Percentiles rank a stretch among this genome's conserved stretches.
Evolutionary conservation across 352 stramenopile species (phyloP).

Genomic region (Phytophthora colocasiae): DNA sequence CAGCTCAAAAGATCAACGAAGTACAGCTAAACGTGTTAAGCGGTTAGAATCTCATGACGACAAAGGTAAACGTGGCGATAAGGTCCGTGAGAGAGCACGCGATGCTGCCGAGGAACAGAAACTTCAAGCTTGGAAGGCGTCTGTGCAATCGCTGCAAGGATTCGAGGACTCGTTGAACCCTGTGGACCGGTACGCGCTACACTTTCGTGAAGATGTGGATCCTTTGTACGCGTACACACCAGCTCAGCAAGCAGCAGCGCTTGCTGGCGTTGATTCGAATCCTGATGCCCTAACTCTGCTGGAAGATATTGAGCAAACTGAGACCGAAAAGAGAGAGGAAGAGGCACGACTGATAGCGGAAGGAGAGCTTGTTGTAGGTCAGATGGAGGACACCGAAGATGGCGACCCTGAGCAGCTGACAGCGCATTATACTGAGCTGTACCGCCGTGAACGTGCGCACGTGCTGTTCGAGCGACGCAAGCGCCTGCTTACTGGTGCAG

Average conservation of each 20-base stretch:
- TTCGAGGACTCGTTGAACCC: conserved; percentile 94
- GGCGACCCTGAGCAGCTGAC: conserved; percentile 23
- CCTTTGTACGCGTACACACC: conserved; percentile 73
- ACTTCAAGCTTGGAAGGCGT: conserved; percentile 88
- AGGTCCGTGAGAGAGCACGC: conserved; percentile 83
- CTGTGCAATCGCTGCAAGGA: conserved; percentile 73
- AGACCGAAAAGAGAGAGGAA: conserved; percentile 69
- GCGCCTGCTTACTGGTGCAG: conserved; percentile 61
- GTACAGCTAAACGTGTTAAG: conserved; percentile 46
- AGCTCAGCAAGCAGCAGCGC: conserved; percentile 39
- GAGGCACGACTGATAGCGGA: conserved; percentile 67
- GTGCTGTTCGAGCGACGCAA: conserved; percentile 63
- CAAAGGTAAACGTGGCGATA: conserved; percentile 41
- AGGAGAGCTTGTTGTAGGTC: conserved; percentile 71
- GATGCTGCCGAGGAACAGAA: conserved; percentile 95
- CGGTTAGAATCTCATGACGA: conserved; percentile 18
- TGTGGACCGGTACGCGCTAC: conserved; percentile 94
- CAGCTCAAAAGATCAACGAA: conserved; percentile 22
- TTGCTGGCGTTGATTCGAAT: conserved; percentile 33
- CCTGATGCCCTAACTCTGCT: conserved; percentile 25
- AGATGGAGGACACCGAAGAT: conserved; percentile 37
- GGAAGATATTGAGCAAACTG: conserved; percentile 70
- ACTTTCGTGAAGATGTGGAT: conserved; percentile 93
- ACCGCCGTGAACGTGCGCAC: conserved; percentile 65
- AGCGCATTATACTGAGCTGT: conserved; percentile 54